These are phyloP conservation scores for Yarrowia phangngaensis DNA, from an alignment of 805 yeast species.

Conservation along the genomic window DNA sequence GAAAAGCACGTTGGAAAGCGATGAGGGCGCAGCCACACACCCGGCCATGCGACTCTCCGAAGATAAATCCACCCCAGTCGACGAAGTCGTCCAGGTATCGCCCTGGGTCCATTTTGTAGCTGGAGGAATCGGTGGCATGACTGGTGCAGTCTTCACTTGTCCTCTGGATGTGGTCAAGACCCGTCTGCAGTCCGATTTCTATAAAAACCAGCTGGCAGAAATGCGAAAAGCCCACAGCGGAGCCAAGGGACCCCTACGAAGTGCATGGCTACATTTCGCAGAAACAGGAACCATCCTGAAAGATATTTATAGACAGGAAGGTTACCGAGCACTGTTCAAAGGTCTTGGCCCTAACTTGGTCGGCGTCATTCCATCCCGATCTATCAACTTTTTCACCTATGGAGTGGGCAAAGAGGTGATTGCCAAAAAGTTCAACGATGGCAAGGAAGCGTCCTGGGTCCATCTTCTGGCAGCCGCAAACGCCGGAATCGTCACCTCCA, in stretches of 20 bases:
- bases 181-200: slow-evolving; percentile 85
- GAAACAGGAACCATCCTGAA: slow-evolving; percentile 75
- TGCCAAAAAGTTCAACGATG: slow-evolving; percentile 62
- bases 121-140: slow-evolving; percentile 84
- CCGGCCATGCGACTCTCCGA: slow-evolving; percentile 24
- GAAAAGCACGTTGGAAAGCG: slow-evolving; percentile 24
- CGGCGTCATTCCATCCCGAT: slow-evolving; percentile 97
- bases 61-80: slow-evolving; percentile 11
- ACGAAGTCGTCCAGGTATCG: slow-evolving; percentile 37
- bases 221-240: slow-evolving; percentile 32
- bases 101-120: slow-evolving; percentile 51
- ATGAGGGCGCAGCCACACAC: slow-evolving; percentile 25
- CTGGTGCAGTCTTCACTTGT: slow-evolving; percentile 89
- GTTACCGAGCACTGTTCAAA: slow-evolving; percentile 79
- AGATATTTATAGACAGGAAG: slow-evolving; percentile 70
- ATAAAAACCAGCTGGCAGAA: slow-evolving; percentile 34
- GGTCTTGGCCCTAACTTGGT: slow-evolving; percentile 96
- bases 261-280: slow-evolving; percentile 64
- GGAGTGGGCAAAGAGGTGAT: slow-evolving; percentile 84
- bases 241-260: slow-evolving; percentile 39
- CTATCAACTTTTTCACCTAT: slow-evolving; percentile 93
- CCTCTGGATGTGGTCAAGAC: slow-evolving; percentile 97
- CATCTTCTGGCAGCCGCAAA: slow-evolving; percentile 81
- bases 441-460: slow-evolving; percentile 76
- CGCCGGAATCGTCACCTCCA: slow-evolving; percentile 92